Conservation (phyloP, 2,329 filamentous ascomycete genomes). For the Ophiocordyceps camponoti-saundersi region DNA sequence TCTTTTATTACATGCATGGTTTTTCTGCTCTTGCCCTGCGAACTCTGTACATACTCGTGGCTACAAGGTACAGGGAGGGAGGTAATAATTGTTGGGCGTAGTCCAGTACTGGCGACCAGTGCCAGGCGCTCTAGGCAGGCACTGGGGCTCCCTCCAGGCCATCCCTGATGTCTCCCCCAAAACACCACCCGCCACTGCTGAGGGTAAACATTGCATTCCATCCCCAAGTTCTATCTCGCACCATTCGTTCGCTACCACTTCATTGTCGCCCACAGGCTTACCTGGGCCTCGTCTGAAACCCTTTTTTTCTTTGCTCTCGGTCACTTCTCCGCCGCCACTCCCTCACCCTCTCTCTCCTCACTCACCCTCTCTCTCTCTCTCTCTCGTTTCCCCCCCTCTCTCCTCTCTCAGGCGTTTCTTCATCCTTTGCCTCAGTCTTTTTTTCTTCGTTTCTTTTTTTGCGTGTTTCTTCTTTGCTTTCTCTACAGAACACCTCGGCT, state of each 20-base stretch:
- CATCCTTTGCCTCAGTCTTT: not conserved
- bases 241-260: not conserved
- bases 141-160: not conserved
- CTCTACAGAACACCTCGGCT: not conserved
- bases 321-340: not conserved
- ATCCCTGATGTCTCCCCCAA: constrained; percentile 1
- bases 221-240: not conserved
- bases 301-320: not conserved
- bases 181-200: constrained; percentile 4
- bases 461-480: too few relatives aligned
- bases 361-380: constrained; percentile 1
- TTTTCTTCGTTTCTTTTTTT: not conserved
- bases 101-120: not conserved
- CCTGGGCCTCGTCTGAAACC: not conserved
- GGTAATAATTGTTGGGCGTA: not conserved
- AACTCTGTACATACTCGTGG: not conserved
- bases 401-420: not conserved
- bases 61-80: too few relatives aligned
- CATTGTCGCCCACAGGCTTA: not conserved
- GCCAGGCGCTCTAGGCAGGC: not conserved
- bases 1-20: too few relatives aligned
- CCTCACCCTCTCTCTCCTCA: not conserved
- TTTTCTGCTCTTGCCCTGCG: not conserved
- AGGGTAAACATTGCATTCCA: constrained; percentile 15
- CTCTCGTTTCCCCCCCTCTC: constrained; percentile 4